Evolutionary conservation across 2,329 filamentous ascomycete genomes (phyloP), one percentile per base, ranked within the genome.

Genomic region (Ophiostoma sp.): DNA sequence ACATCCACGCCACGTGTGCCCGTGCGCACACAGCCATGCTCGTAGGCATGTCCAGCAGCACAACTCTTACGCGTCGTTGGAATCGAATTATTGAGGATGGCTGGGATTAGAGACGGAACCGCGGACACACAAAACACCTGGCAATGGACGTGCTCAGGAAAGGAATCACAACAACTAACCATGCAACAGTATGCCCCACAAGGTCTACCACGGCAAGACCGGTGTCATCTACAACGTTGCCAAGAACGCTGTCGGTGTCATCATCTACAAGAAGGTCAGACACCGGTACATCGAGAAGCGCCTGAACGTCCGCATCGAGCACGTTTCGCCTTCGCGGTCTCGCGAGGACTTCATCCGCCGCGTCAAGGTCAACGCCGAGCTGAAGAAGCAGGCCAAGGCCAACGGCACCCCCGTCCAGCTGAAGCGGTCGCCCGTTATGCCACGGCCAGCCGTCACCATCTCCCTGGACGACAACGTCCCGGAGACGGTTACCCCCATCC

Each of bases 271-370:
- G 89, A 92, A 96, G 83, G 95, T 99, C 81, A 93, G 93, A 85
- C 95, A 98, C 90, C 91, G 94, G 79, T 99, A 97, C 89, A 87
- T 99, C 81, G 95, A 99, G 91, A 99, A 99, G 93, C 94, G 95
- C 82, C 89, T 99, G 86, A 98, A 97, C 89, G 87, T 99, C 84
- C 92, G 95, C 81, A 84, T 98, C 83, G 95, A 99, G 90, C 95
- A 99, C 89, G 87, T 99, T 83, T 84, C 84, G 79, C 91, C 91
- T 80, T 98, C 94, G 76, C 91, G 95, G 81, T 98, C 94, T 78
- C 89, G 95, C 80, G 94, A 98, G 78, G 94, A 95, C 82, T 98
- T 99, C 87, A 83, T 98, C 78, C 89, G 87, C 85, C 90, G 94
- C 79, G 94, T 99, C 82, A 98, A 98, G 92, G 84, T 87, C 80